These are phyloP conservation scores for Corymbia citriodora DNA, from an alignment of 441 rosid species.

Conservation along the genomic window DNA sequence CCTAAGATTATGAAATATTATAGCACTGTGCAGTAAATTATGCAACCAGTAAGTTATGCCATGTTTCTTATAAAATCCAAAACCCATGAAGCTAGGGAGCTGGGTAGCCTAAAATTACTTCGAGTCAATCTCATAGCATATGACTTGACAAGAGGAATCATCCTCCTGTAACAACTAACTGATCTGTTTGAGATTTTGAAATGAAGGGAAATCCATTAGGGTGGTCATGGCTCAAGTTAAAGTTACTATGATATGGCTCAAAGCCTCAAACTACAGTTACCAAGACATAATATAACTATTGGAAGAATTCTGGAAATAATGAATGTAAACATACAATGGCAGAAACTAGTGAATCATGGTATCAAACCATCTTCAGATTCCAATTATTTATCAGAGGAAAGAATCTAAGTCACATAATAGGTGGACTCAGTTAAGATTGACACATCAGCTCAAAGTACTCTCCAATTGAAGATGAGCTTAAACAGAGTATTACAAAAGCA, in stretches of 20 bases:
- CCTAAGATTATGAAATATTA: slow-evolving; percentile 30
- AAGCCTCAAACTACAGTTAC: neutral
- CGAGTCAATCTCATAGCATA: neutral
- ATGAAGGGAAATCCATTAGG: neutral
- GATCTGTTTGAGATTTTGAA: neutral
- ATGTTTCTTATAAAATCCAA: neutral
- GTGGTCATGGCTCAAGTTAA: neutral
- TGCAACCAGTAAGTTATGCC: neutral
- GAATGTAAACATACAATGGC: neutral
- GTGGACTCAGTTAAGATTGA: neutral
- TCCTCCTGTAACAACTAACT: neutral
- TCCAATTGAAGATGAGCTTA: neutral
- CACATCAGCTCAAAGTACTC: neutral
- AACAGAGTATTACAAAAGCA: neutral
- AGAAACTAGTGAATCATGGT: neutral
- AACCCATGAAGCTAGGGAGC: neutral
- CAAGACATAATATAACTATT: neutral
- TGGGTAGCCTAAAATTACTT: neutral
- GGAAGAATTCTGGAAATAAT: neutral
- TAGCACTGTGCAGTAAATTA: neutral
- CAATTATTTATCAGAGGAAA: neutral
- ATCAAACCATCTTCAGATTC: neutral
- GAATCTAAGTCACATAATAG: neutral
- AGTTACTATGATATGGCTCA: neutral
- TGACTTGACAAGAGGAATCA: neutral